Evolutionary conservation across 2,329 filamentous ascomycete genomes (phyloP), one percentile per base, ranked within the genome.

Genomic region (Colletotrichum cuscutae): DNA sequence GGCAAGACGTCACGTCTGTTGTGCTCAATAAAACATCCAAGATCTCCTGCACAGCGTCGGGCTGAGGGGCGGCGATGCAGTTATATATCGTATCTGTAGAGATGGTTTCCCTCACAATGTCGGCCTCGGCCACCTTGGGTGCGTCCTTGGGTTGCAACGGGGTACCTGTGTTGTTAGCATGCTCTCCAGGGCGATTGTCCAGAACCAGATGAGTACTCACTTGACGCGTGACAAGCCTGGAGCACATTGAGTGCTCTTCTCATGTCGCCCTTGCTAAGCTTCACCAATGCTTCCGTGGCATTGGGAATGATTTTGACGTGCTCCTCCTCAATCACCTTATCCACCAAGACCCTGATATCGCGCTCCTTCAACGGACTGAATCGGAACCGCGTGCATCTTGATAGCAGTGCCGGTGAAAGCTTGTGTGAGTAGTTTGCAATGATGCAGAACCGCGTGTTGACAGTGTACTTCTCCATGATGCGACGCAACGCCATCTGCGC

Each of bases 351-450:
- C 63, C 94, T 88, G 73, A 99, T 98, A 80, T 98, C 97, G 7
- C 82, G 86, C 78, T 98, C 94, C 81, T 97, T 97, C 68, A 99
- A 86, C 12, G 97, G 97, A 76, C 94, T 97, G 84, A 99, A 99
- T 37, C 97, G 89, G 82, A 99, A 99, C 49, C 97, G 88, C 11
- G 97, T 99, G 84, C 97, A 99, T 78, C 97, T 89, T 61, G 96
- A 98, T 65, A 99, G 87, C 56, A 99, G 87, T 0, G 97, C 97
- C 0, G 97, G 96, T 13, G 95, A 97, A 52, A 99, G 91, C 83
- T 99, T 99, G 86, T 99, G 97, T 35, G 97, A 97, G 83, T 99
- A 99, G 84, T 99, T 99, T 77, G 97, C 97, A 77, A 99, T 98
- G 80, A 99, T 95, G 85, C 96, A 98, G 85, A 99, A 99, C 65